Evolutionary conservation across 331 rosid species (phyloP).

Genomic region (Pyracantha coccinea): DNA sequence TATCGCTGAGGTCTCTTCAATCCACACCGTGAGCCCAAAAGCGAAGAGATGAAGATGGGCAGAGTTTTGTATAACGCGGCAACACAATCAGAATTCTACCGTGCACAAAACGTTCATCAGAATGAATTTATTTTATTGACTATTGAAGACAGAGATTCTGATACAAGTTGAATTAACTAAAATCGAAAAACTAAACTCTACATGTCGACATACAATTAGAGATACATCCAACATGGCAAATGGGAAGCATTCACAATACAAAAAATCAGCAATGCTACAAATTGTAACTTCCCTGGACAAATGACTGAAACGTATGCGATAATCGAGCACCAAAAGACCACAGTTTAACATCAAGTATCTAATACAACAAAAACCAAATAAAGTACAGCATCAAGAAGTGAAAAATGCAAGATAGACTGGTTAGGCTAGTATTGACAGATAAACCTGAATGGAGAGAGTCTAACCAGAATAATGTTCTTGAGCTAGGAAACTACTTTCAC

Average conservation of each 20-base stretch:
- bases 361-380: constrained; percentile 6
- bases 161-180: no score
- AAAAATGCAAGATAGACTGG: neutral
- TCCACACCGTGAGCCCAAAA: neutral
- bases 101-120: neutral
- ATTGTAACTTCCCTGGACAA: constrained; percentile 1
- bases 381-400: constrained; percentile 14
- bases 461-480: constrained; percentile 3
- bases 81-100: neutral
- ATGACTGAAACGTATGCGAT: neutral
- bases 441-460: constrained; percentile 25
- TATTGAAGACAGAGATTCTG: no score
- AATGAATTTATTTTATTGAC: constrained; percentile 3
- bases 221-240: constrained; percentile 1
- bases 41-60: neutral
- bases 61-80: neutral
- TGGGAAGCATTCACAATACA: constrained; percentile 1
- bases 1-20: neutral
- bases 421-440: neutral
- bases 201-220: neutral
- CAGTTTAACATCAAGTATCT: constrained; percentile 1
- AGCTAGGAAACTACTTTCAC: constrained; percentile 30
- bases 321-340: constrained; percentile 3
- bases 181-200: neutral
- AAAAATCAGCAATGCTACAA: constrained; percentile 12